phyloP scores from a whole-genome alignment of 75 land plant species.

The Ceratopteris richardii region DNA sequence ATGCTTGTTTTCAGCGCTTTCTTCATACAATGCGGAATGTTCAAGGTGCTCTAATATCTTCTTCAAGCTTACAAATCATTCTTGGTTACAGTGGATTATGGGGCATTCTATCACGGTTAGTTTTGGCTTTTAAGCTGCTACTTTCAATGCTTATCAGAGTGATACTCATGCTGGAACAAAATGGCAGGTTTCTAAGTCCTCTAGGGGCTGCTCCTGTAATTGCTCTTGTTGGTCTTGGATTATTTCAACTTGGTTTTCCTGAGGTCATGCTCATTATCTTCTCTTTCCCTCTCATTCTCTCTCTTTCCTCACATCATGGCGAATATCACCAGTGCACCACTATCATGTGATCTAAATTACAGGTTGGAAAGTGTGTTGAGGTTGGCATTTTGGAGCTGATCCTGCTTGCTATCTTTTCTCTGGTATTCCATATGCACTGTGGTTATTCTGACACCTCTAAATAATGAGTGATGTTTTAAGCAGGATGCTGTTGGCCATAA shows the following conservation, averaged over 20 bases:
- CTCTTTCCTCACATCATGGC: too few species aligned
- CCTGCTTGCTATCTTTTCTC: conserved; percentile 54
- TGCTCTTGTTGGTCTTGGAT: conserved; percentile 74
- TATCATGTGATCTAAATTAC: too few species aligned
- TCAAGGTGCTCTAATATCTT: conserved; percentile 81
- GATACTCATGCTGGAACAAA: too few species aligned
- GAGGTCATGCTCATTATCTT: conserved; percentile 28
- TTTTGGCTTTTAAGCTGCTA: too few species aligned
- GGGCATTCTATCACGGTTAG: conserved; percentile 85
- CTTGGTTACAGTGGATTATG: conserved; percentile 90
- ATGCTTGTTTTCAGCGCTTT: conserved; percentile 62
- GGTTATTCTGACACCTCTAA: too few species aligned
- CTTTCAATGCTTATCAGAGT: too few species aligned
- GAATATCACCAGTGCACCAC: too few species aligned
- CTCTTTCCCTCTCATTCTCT: too few species aligned
- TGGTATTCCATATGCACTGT: too few species aligned
- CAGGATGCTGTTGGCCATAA: too few species aligned
- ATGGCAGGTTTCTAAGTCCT: conserved; percentile 71
- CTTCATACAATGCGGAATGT: conserved; percentile 80
- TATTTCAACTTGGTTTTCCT: conserved; percentile 84
- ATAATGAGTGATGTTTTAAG: too few species aligned
- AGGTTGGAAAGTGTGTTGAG: conserved; percentile 91
- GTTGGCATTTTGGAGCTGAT: conserved; percentile 81
- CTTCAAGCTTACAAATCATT: conserved; percentile 79
- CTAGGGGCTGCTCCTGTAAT: conserved; percentile 85